Base-by-base conservation (phyloP, 805 yeast species). In the Cyberlindnera americana region DNA sequence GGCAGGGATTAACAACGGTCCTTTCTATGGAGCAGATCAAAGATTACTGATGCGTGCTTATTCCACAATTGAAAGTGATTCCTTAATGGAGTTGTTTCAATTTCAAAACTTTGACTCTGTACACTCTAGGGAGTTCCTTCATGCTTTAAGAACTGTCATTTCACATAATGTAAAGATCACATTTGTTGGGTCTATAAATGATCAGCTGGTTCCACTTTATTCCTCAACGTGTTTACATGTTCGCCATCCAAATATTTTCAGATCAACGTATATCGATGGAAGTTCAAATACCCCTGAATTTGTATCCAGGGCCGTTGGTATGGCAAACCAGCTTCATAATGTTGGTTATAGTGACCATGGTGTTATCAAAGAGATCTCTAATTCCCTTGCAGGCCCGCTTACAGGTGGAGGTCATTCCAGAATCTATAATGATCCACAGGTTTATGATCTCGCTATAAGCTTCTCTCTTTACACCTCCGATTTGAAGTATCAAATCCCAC, bases 1-100 rank as follows among this genome's bases (percentile, higher is more conserved):
- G 99, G 98, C 98, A 0, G 98, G 98, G 1, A 78, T 90, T 18
- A 87, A 89, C 52, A 78, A 87, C 57, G 99, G 99, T 0, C 99
- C 99, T 3, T 85, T 87, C 56, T 87, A 80, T 49, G 97, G 97
- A 0, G 77, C 78, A 52, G 98, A 93, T 57, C 89, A 87, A 59
- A 78, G 81, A 9, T 65, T 89, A 19, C 75, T 90, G 46, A 81
- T 91, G 62, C 75, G 89, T 48, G 96, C 97, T 0, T 89, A 89
- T 54, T 82, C 95, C 1, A 80, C 95, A 0, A 83, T 91, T 44
- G 99, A 93, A 57, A 84, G 81, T 49, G 95, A 84, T 38, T 86
- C 97, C 0, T 62, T 91, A 64, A 65, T 74, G 51, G 99, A 91
- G 60, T 66, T 91, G 37, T 91, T 91, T 62, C 93, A 89, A 53